phyloP scores from a whole-genome alignment of 768 basidiomycete genomes.

The Suillus subalutaceus region DNA sequence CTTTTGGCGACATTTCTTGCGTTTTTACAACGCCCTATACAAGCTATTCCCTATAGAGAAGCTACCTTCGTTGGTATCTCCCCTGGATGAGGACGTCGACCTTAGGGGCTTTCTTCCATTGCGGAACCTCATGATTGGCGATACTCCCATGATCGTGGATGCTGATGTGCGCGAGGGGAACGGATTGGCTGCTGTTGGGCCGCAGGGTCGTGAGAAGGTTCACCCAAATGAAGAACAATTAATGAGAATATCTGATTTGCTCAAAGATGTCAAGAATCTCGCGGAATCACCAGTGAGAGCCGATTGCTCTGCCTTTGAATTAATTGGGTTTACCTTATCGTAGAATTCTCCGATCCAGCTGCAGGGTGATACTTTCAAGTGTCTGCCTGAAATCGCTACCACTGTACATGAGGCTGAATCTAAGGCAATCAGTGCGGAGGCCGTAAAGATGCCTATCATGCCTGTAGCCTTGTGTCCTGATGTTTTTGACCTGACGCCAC shows the following conservation, averaged over 20 bases:
- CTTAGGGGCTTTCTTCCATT: slow-evolving; percentile 88
- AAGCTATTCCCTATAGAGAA: slow-evolving; percentile 67
- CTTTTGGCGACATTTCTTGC: slow-evolving; percentile 77
- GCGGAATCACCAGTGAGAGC: slow-evolving; percentile 58
- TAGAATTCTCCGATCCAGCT: slow-evolving; percentile 31
- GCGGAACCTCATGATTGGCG: slow-evolving; percentile 55
- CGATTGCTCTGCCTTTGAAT: slow-evolving; percentile 8
- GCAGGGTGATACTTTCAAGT: slow-evolving; percentile 24
- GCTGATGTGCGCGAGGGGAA: slow-evolving; percentile 18
- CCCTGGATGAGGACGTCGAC: slow-evolving; percentile 90
- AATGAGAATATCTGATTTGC: slow-evolving; percentile 88
- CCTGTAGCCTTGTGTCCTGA: background rate
- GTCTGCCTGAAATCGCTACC: background rate
- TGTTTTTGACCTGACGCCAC: slow-evolving; percentile 3
- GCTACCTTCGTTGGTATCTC: slow-evolving; percentile 58
- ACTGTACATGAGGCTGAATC: background rate
- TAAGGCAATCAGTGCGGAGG: background rate
- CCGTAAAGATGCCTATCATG: background rate
- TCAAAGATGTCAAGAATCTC: slow-evolving; percentile 68
- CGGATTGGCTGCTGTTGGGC: slow-evolving; percentile 23
- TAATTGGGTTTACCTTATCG: slow-evolving; percentile 17
- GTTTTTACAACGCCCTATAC: slow-evolving; percentile 64
- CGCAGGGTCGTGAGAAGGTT: slow-evolving; percentile 45
- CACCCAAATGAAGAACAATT: slow-evolving; percentile 96
- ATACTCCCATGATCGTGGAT: slow-evolving; percentile 17